These are phyloP conservation scores for Triadica sebifera DNA, from an alignment of 345 rosid species.

Conservation along the genomic window DNA sequence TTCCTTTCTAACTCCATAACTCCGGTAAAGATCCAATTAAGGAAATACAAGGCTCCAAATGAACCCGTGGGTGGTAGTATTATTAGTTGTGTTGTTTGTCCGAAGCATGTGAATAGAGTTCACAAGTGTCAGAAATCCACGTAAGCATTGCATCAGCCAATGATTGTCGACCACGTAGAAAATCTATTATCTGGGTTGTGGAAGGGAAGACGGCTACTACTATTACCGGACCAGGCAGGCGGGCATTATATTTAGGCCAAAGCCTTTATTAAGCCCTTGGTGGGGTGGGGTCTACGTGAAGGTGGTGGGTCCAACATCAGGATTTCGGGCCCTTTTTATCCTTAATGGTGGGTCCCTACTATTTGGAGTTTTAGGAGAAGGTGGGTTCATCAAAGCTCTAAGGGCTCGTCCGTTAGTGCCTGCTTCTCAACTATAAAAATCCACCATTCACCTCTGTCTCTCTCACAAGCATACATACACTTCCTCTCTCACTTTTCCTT, in stretches of 20 bases:
- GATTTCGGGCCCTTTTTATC: not conserved
- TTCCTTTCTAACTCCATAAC: too few relatives aligned
- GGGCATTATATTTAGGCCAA: too few relatives aligned
- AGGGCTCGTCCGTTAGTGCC: slow-evolving; percentile 5
- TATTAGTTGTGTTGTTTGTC: too few relatives aligned
- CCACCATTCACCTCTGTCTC: not conserved
- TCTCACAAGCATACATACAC: not conserved
- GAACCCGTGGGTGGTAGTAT: not conserved
- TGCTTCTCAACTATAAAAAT: slow-evolving; percentile 14
- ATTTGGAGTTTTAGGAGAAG: not conserved
- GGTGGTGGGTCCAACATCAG: not conserved
- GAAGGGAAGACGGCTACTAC: slow-evolving; percentile 14
- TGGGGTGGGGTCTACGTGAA: too few relatives aligned
- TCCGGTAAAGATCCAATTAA: not conserved
- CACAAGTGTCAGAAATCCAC: slow-evolving; percentile 21
- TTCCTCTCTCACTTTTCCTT: not conserved
- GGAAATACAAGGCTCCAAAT: not conserved
- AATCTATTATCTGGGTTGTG: not conserved
- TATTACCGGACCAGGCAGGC: too few relatives aligned
- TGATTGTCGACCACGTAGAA: slow-evolving; percentile 24
- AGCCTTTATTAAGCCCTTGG: too few relatives aligned
- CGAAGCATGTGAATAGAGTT: not conserved
- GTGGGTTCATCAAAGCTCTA: not conserved
- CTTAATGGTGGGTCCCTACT: slow-evolving; percentile 4
- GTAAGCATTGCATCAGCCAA: slow-evolving; percentile 7